Evolutionary conservation across 208 protist genomes (phyloP).

Genomic region (Trypanosoma brucei): DNA sequence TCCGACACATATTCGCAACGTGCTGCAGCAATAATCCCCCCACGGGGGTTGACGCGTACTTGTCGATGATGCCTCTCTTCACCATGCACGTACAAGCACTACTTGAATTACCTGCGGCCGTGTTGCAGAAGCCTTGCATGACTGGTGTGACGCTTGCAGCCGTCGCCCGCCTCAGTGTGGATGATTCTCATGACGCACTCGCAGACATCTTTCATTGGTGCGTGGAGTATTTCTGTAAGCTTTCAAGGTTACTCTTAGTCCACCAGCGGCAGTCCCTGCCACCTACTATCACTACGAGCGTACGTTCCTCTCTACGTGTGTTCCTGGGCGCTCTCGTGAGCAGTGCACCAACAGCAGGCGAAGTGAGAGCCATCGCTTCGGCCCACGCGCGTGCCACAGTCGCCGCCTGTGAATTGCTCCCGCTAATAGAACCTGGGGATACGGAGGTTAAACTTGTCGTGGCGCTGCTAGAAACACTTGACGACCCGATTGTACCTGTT

Average conservation of each 20-base stretch:
- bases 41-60: conserved; percentile 5
- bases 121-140: conserved; percentile 7
- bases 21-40: not conserved
- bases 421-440: conserved; percentile 25
- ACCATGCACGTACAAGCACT: conserved; percentile 24
- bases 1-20: conserved; percentile 6
- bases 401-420: conserved; percentile 52
- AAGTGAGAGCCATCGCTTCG: conserved; percentile 8
- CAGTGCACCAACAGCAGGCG: conserved; percentile 19
- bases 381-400: conserved; percentile 43
- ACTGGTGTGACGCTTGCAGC: conserved; percentile 13
- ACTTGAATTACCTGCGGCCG: conserved; percentile 11
- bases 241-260: conserved; percentile 43
- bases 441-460: conserved; percentile 57
- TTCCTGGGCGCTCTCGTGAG: conserved; percentile 51
- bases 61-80: conserved; percentile 1
- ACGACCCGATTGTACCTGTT: not conserved
- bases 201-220: conserved; percentile 37
- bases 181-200: conserved; percentile 26
- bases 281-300: conserved; percentile 25
- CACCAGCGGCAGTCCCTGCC: conserved; percentile 38
- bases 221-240: conserved; percentile 55
- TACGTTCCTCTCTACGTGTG: conserved; percentile 25
- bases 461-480: conserved; percentile 51
- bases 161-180: conserved; percentile 24